Evolutionary conservation across 1,284 basidiomycete genomes (phyloP).

Genomic region (Melampsora abietis-canadensis): DNA sequence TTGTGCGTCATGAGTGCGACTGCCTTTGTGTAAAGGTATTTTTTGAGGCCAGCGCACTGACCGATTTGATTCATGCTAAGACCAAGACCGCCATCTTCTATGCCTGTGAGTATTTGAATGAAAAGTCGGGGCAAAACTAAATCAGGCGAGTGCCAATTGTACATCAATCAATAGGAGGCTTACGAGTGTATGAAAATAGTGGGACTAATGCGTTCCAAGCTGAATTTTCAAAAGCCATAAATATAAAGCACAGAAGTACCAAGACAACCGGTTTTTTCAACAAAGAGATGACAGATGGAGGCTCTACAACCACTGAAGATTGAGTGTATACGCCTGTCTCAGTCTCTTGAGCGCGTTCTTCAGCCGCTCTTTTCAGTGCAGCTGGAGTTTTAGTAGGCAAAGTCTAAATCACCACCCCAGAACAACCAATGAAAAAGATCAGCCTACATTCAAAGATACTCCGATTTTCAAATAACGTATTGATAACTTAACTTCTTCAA

Average conservation of each 20-base stretch:
- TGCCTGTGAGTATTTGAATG: slow-evolving; percentile 10
- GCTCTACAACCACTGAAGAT: not conserved
- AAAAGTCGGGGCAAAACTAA: not conserved
- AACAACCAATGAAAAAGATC: not conserved
- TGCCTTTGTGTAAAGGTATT: not conserved
- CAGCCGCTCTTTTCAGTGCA: slow-evolving; percentile 2
- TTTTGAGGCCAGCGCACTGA: not conserved
- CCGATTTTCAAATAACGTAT: not conserved
- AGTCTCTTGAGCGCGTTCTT: not conserved
- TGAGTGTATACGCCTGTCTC: not conserved
- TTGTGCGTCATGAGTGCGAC: too few relatives aligned
- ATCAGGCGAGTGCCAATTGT: too few relatives aligned
- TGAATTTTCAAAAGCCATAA: slow-evolving; percentile 30
- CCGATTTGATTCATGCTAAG: slow-evolving; percentile 33
- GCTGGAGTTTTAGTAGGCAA: slow-evolving; percentile 12
- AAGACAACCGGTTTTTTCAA: slow-evolving; percentile 15
- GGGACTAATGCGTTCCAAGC: slow-evolving; percentile 33
- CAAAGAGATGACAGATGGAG: slow-evolving; percentile 2
- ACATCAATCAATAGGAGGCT: not conserved
- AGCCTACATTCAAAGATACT: not conserved
- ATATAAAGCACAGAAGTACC: slow-evolving; percentile 17
- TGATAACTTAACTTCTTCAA: slow-evolving; percentile 13
- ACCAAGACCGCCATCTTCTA: slow-evolving; percentile 39
- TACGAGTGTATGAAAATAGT: slow-evolving; percentile 35
- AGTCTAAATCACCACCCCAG: not conserved